Conservation (phyloP, 208 protist species). For the Vickermania ingenoplastis region DNA sequence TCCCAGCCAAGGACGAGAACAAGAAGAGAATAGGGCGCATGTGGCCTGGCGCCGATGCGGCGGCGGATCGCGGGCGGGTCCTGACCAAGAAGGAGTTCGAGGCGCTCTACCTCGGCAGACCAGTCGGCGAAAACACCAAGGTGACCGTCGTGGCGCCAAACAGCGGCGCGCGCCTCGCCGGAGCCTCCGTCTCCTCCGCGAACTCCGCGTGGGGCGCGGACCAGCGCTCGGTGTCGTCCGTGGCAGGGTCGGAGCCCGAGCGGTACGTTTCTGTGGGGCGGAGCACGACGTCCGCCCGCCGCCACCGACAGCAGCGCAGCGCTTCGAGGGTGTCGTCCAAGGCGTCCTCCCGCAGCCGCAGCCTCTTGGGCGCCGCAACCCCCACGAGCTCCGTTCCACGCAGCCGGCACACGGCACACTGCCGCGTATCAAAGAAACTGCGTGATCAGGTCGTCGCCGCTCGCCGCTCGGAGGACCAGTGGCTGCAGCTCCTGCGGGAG, state of each 20-base stretch:
- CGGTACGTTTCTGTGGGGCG: background rate
- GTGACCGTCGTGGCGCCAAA: background rate
- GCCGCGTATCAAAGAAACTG: background rate
- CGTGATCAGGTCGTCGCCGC: background rate
- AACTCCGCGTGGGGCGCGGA: too few relatives aligned
- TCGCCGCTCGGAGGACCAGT: background rate
- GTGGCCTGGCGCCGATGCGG: too few relatives aligned
- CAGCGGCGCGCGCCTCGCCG: background rate
- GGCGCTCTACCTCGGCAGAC: conserved; percentile 25
- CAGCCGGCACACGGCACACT: background rate
- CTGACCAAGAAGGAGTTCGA: conserved; percentile 38
- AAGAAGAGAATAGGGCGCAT: too few relatives aligned
- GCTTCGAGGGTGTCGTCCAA: background rate
- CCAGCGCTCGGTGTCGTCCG: too few relatives aligned
- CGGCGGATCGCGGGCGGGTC: too few relatives aligned
- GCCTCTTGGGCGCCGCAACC: too few relatives aligned
- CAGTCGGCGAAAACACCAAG: background rate
- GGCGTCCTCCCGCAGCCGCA: background rate
- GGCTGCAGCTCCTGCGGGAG: conserved; percentile 6
- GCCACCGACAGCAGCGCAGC: background rate
- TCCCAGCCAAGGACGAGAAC: too few relatives aligned
- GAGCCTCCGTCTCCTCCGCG: background rate
- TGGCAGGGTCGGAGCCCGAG: background rate
- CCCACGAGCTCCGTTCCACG: background rate
- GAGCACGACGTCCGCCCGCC: background rate